phyloP scores from a whole-genome alignment of 352 stramenopile species.

The Phytophthora citricola region DNA sequence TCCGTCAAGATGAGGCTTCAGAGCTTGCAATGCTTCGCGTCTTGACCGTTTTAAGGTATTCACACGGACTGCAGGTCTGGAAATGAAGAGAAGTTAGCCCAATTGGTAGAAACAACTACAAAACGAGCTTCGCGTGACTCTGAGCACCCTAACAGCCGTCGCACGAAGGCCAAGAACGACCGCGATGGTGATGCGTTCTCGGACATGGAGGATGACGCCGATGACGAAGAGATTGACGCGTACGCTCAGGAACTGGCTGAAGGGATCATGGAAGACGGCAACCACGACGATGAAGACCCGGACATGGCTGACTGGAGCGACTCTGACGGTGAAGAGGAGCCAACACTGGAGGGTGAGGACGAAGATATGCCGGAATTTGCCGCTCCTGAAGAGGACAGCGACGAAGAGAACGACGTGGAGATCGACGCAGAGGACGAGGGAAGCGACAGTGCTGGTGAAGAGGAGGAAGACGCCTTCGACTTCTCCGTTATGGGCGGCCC shows the following conservation, averaged over 20 bases:
- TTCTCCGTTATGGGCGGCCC: constrained; percentile 57
- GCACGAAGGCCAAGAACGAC: constrained; percentile 42
- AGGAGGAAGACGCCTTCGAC: constrained; percentile 49
- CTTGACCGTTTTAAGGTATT: no score
- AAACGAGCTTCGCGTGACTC: constrained; percentile 61
- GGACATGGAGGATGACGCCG: constrained; percentile 57
- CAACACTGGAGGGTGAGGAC: constrained; percentile 58
- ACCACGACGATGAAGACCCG: constrained; percentile 79
- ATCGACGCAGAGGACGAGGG: constrained; percentile 46
- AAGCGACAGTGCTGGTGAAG: constrained; percentile 47
- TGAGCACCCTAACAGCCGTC: constrained; percentile 23
- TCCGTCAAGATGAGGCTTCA: no score
- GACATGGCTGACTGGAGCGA: constrained; percentile 79
- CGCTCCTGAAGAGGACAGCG: constrained; percentile 39
- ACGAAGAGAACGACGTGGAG: constrained; percentile 47
- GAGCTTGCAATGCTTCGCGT: no score
- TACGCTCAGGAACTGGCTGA: constrained; percentile 91
- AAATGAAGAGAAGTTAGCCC: no score
- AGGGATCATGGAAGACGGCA: constrained; percentile 86
- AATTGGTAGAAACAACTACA: neutral
- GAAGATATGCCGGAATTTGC: constrained; percentile 52
- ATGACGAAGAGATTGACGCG: constrained; percentile 86
- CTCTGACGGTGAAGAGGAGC: constrained; percentile 52
- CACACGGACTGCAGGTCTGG: no score
- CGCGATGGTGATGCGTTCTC: constrained; percentile 64